Percentiles rank a stretch among this genome's conserved stretches.
phyloP scores from a whole-genome alignment of 305 asterid species.

The Fraxinus latifolia region DNA sequence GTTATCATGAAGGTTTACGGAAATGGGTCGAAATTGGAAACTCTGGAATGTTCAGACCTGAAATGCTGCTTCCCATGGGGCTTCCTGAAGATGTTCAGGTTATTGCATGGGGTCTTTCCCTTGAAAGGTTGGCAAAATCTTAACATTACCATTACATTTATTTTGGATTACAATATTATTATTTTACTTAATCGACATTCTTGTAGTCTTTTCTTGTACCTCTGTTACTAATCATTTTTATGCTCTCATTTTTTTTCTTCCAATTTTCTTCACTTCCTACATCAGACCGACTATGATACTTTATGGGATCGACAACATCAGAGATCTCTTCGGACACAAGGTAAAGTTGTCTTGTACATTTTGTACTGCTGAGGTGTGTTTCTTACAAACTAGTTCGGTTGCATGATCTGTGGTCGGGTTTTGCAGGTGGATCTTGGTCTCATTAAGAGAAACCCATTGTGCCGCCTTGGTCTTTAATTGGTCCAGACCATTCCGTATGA shows the following conservation, averaged over 20 bases:
- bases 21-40: slow-evolving; percentile 98
- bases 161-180: background rate
- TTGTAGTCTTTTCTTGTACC: background rate
- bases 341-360: slow-evolving; percentile 29
- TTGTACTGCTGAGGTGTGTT: background rate
- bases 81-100: slow-evolving; percentile 94
- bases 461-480: slow-evolving; percentile 65
- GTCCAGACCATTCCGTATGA: background rate
- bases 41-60: slow-evolving; percentile 99
- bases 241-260: background rate
- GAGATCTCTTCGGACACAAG: slow-evolving; percentile 98
- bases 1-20: slow-evolving; percentile 90
- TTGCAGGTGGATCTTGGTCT: slow-evolving; percentile 87
- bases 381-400: background rate
- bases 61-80: slow-evolving; percentile 96
- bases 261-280: background rate
- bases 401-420: slow-evolving; percentile 5
- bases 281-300: slow-evolving; percentile 94
- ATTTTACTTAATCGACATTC: background rate
- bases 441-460: slow-evolving; percentile 74
- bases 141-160: background rate
- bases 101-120: slow-evolving; percentile 99
- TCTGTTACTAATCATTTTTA: background rate
- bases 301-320: slow-evolving; percentile 79
- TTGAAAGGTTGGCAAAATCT: slow-evolving; percentile 61